phyloP scores from a whole-genome alignment of 2,329 filamentous ascomycete species.

The Cladophialophora yegresii region DNA sequence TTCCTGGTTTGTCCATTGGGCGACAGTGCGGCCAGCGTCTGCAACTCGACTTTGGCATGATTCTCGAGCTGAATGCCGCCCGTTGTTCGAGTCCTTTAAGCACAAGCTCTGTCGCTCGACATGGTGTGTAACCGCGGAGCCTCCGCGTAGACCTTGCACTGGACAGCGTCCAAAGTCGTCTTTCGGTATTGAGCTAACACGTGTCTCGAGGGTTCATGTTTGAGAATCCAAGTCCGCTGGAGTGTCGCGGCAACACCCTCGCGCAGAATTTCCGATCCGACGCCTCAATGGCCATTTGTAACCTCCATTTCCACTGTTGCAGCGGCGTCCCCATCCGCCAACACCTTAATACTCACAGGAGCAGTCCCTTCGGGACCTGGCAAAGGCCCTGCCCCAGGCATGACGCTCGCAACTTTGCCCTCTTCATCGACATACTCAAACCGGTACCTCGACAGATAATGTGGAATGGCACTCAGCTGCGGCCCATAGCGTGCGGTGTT shows the following conservation, averaged over 20 bases:
- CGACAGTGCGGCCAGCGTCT: neutral
- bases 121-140: neutral
- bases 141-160: neutral
- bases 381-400: conserved; percentile 60
- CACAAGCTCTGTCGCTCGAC: neutral
- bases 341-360: conserved; percentile 16
- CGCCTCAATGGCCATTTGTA: conserved; percentile 28
- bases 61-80: neutral
- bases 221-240: neutral
- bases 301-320: conserved; percentile 4
- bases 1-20: neutral
- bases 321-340: conserved; percentile 19
- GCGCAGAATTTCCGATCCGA: neutral
- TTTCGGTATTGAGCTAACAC: neutral
- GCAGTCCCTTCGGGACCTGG: conserved; percentile 20
- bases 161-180: neutral
- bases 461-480: conserved; percentile 92
- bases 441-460: conserved; percentile 91
- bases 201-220: neutral
- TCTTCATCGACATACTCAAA: conserved; percentile 97
- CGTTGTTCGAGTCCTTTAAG: neutral
- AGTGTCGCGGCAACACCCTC: neutral
- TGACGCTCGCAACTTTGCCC: conserved; percentile 80
- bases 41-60: neutral
- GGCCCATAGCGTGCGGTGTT: conserved; percentile 94